phyloP scores from a whole-genome alignment of 2,329 filamentous ascomycete species.

The Macrophomina phaseolina region DNA sequence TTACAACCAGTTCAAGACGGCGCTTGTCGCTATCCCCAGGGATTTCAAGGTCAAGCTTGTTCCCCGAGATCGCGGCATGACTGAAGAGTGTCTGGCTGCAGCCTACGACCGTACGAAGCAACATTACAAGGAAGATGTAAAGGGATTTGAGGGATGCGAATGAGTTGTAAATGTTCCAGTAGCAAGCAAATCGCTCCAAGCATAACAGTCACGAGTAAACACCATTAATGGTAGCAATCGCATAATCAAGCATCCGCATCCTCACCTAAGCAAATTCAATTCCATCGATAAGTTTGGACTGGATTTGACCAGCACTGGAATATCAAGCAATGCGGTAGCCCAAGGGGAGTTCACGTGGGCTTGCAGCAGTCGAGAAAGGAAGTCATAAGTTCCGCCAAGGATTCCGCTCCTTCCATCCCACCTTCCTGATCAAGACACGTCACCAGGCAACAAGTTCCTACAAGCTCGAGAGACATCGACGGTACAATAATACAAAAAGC shows the following conservation, averaged over 20 bases:
- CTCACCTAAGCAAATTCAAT: too few species aligned
- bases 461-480: neutral
- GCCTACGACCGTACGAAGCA: constrained; percentile 55
- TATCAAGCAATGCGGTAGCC: too few species aligned
- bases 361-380: too few species aligned
- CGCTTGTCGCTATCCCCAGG: constrained; percentile 64
- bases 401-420: constrained; percentile 5
- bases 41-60: constrained; percentile 65
- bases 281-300: neutral
- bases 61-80: constrained; percentile 52
- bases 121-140: constrained; percentile 51
- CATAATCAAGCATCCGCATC: too few species aligned
- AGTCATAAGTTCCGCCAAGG: neutral
- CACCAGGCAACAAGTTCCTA: constrained; percentile 7
- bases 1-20: constrained; percentile 66
- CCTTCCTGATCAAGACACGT: neutral
- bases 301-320: too few species aligned
- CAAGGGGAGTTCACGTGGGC: too few species aligned
- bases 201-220: too few species aligned
- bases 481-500: too few species aligned
- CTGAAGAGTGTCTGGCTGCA: constrained; percentile 48
- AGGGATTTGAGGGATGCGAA: constrained; percentile 24
- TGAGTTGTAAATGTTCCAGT: neutral
- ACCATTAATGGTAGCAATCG: too few species aligned
- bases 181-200: neutral